phyloP scores from a whole-genome alignment of 768 basidiomycete genomes.

The Megacollybia marginata region DNA sequence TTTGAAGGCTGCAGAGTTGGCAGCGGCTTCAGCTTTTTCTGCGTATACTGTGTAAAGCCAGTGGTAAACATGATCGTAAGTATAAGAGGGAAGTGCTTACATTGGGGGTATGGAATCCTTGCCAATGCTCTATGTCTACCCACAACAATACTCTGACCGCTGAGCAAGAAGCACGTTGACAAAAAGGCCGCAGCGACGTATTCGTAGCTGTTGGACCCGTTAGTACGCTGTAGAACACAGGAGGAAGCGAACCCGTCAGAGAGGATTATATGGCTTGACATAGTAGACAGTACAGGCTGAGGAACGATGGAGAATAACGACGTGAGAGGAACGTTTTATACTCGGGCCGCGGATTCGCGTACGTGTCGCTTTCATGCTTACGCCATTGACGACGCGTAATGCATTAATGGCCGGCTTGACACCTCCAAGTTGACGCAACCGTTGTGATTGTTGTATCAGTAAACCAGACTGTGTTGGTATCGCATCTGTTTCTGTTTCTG shows the following conservation, averaged over 20 bases:
- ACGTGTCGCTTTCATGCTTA: too few species aligned
- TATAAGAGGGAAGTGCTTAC: conserved; percentile 9
- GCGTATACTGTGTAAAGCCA: conserved; percentile 20
- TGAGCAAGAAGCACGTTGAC: conserved; percentile 15
- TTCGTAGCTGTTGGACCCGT: conserved; percentile 5
- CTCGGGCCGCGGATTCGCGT: too few species aligned
- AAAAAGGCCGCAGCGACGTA: conserved; percentile 16
- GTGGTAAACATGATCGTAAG: background rate
- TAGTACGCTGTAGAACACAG: background rate
- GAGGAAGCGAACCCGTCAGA: background rate
- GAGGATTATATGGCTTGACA: background rate
- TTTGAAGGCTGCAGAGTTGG: conserved; percentile 17
- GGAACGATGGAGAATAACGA: background rate
- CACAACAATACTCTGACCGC: conserved; percentile 19
- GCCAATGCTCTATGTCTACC: conserved; percentile 14
- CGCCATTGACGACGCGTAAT: too few species aligned
- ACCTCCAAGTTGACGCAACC: too few species aligned
- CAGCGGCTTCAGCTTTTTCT: conserved; percentile 22
- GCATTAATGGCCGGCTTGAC: too few species aligned
- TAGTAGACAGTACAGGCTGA: background rate
- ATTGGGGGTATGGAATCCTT: conserved; percentile 21
- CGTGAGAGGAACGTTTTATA: too few species aligned
- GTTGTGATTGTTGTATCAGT: too few species aligned
- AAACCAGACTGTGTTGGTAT: too few species aligned
- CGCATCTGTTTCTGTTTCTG: too few species aligned